Percentiles rank a stretch among this genome's conserved stretches.
Conservation (phyloP, 768 basidiomycete genomes). For the Chiua virens region DNA sequence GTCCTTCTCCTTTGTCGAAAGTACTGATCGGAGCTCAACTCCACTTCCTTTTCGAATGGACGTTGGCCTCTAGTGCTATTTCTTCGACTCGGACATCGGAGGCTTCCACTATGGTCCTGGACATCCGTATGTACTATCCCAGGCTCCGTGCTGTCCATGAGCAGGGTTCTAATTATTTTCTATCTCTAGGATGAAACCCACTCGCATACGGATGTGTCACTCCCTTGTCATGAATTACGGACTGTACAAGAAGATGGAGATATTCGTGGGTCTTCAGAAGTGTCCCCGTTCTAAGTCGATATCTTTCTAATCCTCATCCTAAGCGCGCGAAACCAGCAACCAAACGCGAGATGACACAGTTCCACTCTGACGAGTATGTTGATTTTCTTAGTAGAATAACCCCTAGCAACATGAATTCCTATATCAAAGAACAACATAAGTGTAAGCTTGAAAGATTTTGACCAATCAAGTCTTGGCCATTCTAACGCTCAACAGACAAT, state of each 20-base stretch:
- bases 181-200: conserved; percentile 84
- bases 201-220: conserved; percentile 98
- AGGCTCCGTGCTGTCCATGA: background rate
- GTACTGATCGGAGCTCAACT: conserved; percentile 5
- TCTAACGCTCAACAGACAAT: conserved; percentile 60
- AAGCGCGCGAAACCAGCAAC: conserved; percentile 99
- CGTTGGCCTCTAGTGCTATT: conserved; percentile 74
- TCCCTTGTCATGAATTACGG: conserved; percentile 99
- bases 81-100: conserved; percentile 99
- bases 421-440: conserved; percentile 93
- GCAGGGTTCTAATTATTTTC: background rate
- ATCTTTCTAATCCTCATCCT: background rate
- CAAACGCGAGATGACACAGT: conserved; percentile 99
- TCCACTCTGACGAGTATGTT: conserved; percentile 98
- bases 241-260: conserved; percentile 99
- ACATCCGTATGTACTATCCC: conserved; percentile 64
- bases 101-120: conserved; percentile 99
- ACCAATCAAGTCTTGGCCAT: background rate
- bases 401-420: conserved; percentile 93
- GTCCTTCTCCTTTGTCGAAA: conserved; percentile 30
- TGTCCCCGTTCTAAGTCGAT: background rate
- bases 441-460: conserved; percentile 48
- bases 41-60: conserved; percentile 1
- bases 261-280: conserved; percentile 70
- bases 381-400: conserved; percentile 94